Base-by-base conservation (phyloP, 2,329 filamentous ascomycete species). In the Ambrosiella beaveri region DNA sequence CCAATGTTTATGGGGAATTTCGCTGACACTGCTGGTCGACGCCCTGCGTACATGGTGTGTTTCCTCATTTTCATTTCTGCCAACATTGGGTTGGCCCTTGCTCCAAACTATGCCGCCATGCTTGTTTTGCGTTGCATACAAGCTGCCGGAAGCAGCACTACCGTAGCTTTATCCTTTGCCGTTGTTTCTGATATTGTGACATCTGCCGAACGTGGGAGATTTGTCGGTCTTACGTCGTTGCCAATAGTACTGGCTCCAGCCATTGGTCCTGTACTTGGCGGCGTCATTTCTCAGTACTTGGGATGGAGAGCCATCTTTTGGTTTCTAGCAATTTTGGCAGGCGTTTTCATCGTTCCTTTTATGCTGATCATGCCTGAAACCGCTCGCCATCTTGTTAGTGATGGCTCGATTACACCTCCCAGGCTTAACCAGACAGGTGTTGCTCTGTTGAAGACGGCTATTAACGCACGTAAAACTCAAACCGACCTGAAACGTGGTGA, bases 161-260 rank as follows among this genome's bases (percentile, higher is more conserved):
- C 80, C 0, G 71, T 85, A 3, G 76, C 82, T 0, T 69, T 87
- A 2, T 71, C 70, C 36, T 68, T 68, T 36, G 82, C 77, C 0
- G 76, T 86, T 0, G 74, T 86, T 1, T 79, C 79, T 0, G 84
- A 88, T 64, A 71, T 84, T 6, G 72, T 78, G 9, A 83, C 80
- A 0, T 76, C 76, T 1, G 75, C 75, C 0, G 82, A 87, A 64
- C 71, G 84, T 60, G 81, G 81, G 1, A 70, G 74, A 41, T 81
- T 80, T 63, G 74, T 84, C 56, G 79, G 74, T 45, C 74, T 74
- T 63, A 77, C 73, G 27, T 72, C 71, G 17, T 67, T 73, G 17
- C 76, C 73, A 1, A 65, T 68, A 0, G 71, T 81, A 0, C 64
- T 84, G 1, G 75, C 69, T 0, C 73, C 73, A 3, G 69, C 73